These are phyloP conservation scores for Paraphoma sp. DNA, from an alignment of 2,329 filamentous ascomycete species.

Conservation along the genomic window DNA sequence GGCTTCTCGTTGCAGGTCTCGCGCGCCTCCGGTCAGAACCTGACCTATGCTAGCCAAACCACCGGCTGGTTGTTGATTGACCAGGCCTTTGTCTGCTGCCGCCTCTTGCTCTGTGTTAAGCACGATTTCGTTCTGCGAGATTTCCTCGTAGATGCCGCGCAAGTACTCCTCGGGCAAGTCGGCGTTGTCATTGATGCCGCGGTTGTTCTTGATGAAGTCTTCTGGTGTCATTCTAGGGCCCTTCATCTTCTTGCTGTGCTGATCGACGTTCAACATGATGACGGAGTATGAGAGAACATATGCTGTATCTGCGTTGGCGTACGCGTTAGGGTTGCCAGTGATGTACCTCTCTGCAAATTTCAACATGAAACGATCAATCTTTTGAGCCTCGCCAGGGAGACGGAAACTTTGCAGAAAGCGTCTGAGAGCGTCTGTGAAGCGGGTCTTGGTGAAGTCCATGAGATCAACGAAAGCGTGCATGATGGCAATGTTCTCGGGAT, in stretches of 20 bases:
- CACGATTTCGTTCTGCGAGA: conserved; percentile 89
- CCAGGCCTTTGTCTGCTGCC: conserved; percentile 77
- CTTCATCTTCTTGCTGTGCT: conserved; percentile 87
- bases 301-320: conserved; percentile 96
- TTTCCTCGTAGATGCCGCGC: conserved; percentile 88
- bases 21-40: conserved; percentile 88
- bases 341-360: conserved; percentile 98
- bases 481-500: conserved; percentile 89
- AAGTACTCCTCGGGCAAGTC: conserved; percentile 95
- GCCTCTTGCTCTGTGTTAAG: conserved; percentile 89
- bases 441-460: conserved; percentile 91
- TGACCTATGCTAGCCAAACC: conserved; percentile 85
- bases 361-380: conserved; percentile 99
- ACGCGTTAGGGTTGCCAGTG: conserved; percentile 93
- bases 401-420: conserved; percentile 95
- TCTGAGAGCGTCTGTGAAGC: conserved; percentile 90
- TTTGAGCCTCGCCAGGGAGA: conserved; percentile 93
- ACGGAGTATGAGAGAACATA: conserved; percentile 97
- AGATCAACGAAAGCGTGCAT: conserved; percentile 98
- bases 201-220: conserved; percentile 99
- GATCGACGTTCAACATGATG: conserved; percentile 94
- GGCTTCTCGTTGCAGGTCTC: conserved; percentile 89
- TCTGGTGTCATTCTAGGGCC: conserved; percentile 88
- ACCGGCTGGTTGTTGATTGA: conserved; percentile 61
- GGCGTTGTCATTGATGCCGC: conserved; percentile 95